Evolutionary conservation across 352 stramenopile species (phyloP), one percentile per base, ranked within the genome.

Genomic region (Globisporangium nunn): DNA sequence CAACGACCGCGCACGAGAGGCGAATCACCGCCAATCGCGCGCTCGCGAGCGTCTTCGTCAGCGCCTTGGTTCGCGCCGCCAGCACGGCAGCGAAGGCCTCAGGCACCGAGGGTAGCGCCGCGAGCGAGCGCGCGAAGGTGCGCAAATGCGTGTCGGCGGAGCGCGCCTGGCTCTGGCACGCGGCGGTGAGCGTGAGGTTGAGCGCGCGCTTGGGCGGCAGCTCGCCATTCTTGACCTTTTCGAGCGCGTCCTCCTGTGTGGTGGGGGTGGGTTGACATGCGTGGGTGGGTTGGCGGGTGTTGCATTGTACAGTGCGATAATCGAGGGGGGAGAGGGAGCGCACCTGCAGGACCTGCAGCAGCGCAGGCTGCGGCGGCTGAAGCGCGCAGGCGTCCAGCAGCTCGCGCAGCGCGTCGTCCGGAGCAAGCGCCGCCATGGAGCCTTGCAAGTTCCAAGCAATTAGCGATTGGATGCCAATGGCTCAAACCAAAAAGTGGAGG

Each of bases 341-440:
- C 30, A 82, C 72, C 67, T 81, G 74, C 33, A 85, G 80, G 41
- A 71, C 75, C 47, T 89, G 77, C 66, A 88, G 81, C 58, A 76
- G 69, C 56, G 67, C 56, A 3, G 63, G 37, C 28, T 86, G 63
- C 31, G 70, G 74, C 10, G 81, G 81, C 39, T 70, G 74, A 31
- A 79, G 56, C 50, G 85, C 68, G 56, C 69, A 63, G 40, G 66
- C 68, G 37, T 88, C 79, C 53, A 91, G 67, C 58, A 86, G 72
- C 53, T 75, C 68, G 58, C 66, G 62, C 39, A 91, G 70, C 57
- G 85, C 78, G 67, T 89, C 78, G 57, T 91, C 77, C 58, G 53
- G 33, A 43, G 54, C 49, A 35, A 52, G 48, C 35, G 48, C 46
- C 44, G 52, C 59, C 59, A 65, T 65, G n/a, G 50, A 37, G 6